Base-by-base conservation (phyloP, 331 rosid species). In the Rosa hybrid region DNA sequence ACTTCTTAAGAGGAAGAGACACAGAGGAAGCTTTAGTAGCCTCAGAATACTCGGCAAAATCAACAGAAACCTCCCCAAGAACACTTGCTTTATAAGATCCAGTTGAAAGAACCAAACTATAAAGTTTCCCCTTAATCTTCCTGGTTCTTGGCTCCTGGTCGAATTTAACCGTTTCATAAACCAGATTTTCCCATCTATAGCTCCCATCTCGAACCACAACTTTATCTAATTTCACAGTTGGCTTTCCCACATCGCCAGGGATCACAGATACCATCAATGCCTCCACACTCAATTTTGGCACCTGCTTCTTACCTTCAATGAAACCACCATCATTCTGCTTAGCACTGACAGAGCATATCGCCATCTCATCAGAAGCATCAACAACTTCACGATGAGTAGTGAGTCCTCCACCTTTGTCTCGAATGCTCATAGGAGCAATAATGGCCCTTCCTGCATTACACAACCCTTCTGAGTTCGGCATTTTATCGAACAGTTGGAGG, bases 221-320 rank as follows among this genome's bases (percentile, higher is more conserved):
- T 59, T 87, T 90, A 59, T 93, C 97, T 23, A 86, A 83, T 81
- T 79, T 91, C 82, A 72, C 78, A 67, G 92, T 88, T 68, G 94
- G 91, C 80, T 92, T 96, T 78, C 98, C 98, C 73, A 91, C 82
- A 53, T 96, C 97, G 23, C 84, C 97, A 9, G 97, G 96, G 79
- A 88, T 84, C 81, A 96, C 79, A 73, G 97, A 91, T 75, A 96
- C 59, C 45, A 75, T 75, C 91, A 96, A 84, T 74, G 94, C 86
- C 84, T 92, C 98, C 68, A 84, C 88, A 76, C 92, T 90, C 71
- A 88, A 74, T 63, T 85, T 88, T 21, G 87, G 78, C 77, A 91
- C 92, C 99, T 93, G 91, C n/a, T n/a, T n/a, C n/a, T n/a, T n/a
- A n/a, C n/a, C n/a, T n/a, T n/a, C n/a, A n/a, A n/a, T n/a, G n/a